phyloP scores from a whole-genome alignment of 371 early-diverging fungal genomes.

The Mucor lusitanicus region DNA sequence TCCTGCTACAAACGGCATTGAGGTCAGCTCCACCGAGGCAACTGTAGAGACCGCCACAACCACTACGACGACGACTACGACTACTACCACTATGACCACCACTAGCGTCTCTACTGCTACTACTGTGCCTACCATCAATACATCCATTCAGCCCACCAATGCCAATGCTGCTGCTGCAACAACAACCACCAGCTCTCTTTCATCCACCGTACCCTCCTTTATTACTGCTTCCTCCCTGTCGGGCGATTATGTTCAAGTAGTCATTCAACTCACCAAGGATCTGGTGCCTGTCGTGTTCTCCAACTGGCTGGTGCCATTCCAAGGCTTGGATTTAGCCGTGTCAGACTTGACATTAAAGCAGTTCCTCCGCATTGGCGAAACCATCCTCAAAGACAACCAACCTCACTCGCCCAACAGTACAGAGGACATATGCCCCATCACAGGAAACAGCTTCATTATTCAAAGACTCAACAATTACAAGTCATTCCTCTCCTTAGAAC shows the following conservation, averaged over 20 bases:
- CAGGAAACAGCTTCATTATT: slow-evolving; percentile 41
- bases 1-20: not conserved
- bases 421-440: slow-evolving; percentile 29
- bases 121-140: slow-evolving; percentile 11
- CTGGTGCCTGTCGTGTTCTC: slow-evolving; percentile 86
- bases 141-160: slow-evolving; percentile 9
- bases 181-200: slow-evolving; percentile 7
- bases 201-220: slow-evolving; percentile 68
- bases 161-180: not conserved
- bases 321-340: slow-evolving; percentile 59
- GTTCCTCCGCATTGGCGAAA: slow-evolving; percentile 50
- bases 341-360: slow-evolving; percentile 65
- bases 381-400: slow-evolving; percentile 14
- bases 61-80: not conserved
- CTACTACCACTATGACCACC: slow-evolving; percentile 7
- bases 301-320: slow-evolving; percentile 63
- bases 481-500: slow-evolving; percentile 72
- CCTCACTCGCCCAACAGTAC: not conserved
- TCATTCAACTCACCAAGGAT: slow-evolving; percentile 91
- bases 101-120: slow-evolving; percentile 11
- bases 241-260: slow-evolving; percentile 80
- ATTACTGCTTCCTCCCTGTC: slow-evolving; percentile 79
- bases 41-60: not conserved
- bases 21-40: not conserved
- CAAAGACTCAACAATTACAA: slow-evolving; percentile 41